Conservation (phyloP, 208 protist genomes). For the Crithidia fasciculata region DNA sequence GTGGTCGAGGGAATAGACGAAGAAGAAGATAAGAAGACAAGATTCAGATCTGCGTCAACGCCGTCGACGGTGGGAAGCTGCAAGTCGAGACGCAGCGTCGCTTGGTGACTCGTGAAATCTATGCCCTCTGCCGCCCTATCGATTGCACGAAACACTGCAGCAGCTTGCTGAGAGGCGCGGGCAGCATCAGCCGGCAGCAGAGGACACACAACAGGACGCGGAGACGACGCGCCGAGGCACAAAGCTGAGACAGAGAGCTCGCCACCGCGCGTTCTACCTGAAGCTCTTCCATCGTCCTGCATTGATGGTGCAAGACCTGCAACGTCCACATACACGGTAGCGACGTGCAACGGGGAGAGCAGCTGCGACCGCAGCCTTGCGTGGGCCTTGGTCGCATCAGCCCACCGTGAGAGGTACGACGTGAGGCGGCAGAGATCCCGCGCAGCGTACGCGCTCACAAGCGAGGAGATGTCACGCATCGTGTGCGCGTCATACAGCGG, state of each 20-base stretch:
- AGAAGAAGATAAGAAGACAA: background rate
- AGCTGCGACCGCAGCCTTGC: slow-evolving; percentile 20
- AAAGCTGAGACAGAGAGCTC: background rate
- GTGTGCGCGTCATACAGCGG: slow-evolving; percentile 2
- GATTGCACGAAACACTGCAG: background rate
- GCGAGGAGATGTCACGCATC: slow-evolving; percentile 21
- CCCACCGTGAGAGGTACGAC: slow-evolving; percentile 18
- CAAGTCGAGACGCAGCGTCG: slow-evolving; percentile 16
- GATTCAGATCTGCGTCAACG: background rate
- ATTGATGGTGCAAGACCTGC: slow-evolving; percentile 11
- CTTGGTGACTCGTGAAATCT: background rate
- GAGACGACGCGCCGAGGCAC: background rate
- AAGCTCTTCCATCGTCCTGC: background rate
- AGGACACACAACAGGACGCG: background rate
- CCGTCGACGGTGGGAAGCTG: background rate
- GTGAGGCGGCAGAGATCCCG: slow-evolving; percentile 14
- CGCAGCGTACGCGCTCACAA: slow-evolving; percentile 5
- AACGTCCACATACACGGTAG: slow-evolving; percentile 31
- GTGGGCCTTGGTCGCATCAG: slow-evolving; percentile 21
- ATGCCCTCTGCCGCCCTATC: background rate
- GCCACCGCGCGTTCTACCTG: background rate
- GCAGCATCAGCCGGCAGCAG: background rate
- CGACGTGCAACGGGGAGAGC: slow-evolving; percentile 6
- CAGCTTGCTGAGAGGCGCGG: slow-evolving; percentile 4
- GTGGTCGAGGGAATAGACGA: background rate